phyloP scores from a whole-genome alignment of 176 grass and related monocot genomes.

The Phragmites australis region DNA sequence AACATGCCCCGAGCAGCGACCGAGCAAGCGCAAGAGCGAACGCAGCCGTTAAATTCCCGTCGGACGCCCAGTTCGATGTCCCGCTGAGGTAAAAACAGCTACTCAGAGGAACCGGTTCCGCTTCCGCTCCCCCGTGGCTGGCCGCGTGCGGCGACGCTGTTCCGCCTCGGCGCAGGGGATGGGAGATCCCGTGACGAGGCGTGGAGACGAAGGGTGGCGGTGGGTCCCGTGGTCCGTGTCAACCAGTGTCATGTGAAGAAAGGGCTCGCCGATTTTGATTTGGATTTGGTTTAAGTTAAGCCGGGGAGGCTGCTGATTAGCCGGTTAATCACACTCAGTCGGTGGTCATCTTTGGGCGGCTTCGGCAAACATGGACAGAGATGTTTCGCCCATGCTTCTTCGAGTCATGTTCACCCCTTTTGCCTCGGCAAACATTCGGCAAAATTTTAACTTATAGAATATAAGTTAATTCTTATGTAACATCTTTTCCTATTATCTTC shows the following conservation, averaged over 20 bases:
- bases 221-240: background rate
- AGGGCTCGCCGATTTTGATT: background rate
- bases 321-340: background rate
- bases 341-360: conserved; percentile 8
- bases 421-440: too few species aligned
- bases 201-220: conserved; percentile 25
- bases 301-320: background rate
- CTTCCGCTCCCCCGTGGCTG: background rate
- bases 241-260: background rate
- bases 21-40: too few species aligned
- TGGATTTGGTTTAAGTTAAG: background rate
- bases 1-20: too few species aligned
- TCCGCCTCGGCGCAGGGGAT: background rate
- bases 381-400: background rate
- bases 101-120: too few species aligned
- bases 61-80: too few species aligned
- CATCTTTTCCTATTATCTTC: too few species aligned
- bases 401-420: background rate
- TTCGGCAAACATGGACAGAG: conserved; percentile 15
- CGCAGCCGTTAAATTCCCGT: too few species aligned
- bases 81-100: too few species aligned
- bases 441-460: too few species aligned
- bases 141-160: background rate
- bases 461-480: too few species aligned
- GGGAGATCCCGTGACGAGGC: background rate